Conservation (phyloP, 257 asterid species). For the Leptodermis oblonga region DNA sequence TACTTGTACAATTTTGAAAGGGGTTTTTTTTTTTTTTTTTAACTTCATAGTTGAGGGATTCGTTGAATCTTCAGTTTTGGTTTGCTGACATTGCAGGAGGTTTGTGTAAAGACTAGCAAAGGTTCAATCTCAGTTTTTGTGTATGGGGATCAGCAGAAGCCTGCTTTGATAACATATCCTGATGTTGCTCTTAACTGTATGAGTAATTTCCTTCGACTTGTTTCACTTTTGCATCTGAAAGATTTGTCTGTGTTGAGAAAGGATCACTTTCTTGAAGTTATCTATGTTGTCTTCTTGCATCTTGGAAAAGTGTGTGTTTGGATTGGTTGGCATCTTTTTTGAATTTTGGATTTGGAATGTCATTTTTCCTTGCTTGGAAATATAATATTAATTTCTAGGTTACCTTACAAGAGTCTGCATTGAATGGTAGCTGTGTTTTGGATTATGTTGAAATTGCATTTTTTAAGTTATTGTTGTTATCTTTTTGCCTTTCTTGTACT, state of each 20-base stretch:
- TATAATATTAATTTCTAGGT: background rate
- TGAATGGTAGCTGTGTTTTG: background rate
- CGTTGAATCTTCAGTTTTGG: background rate
- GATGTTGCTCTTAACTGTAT: slow-evolving; percentile 33
- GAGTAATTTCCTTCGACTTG: slow-evolving; percentile 7
- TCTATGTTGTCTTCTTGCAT: background rate
- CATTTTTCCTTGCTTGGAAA: background rate
- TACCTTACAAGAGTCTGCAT: background rate
- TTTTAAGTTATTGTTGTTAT: background rate
- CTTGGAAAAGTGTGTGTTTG: background rate
- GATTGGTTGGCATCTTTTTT: background rate
- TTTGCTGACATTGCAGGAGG: slow-evolving; percentile 21
- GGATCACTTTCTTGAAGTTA: background rate
- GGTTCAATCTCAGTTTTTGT: slow-evolving; percentile 30
- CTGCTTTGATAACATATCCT: slow-evolving; percentile 31
- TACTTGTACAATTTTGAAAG: background rate
- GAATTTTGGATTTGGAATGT: background rate
- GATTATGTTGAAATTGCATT: background rate
- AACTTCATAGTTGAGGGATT: background rate
- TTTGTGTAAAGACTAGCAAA: slow-evolving; percentile 27
- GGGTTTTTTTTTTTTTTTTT: slow-evolving; percentile 4
- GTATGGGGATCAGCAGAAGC: slow-evolving; percentile 26
- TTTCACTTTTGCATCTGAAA: background rate
- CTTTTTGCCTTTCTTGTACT: background rate
- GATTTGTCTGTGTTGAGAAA: background rate